These are phyloP conservation scores for Monascus purpureus DNA, from an alignment of 495 filamentous ascomycete genomes.

Conservation along the genomic window DNA sequence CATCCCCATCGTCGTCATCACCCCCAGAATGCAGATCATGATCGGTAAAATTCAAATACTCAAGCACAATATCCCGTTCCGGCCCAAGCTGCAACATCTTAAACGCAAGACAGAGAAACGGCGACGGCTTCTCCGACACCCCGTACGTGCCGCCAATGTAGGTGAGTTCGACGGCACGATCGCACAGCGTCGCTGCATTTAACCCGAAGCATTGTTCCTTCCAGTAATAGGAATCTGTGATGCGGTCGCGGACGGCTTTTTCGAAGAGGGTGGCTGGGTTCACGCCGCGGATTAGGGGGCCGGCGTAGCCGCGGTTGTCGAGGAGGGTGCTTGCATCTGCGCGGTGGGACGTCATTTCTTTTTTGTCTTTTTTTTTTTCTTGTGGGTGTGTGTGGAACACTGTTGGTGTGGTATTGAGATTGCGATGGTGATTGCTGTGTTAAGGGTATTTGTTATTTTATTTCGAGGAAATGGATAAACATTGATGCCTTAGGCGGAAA, in stretches of 20 bases:
- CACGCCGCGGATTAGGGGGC: constrained; percentile 56
- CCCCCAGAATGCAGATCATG: constrained; percentile 22
- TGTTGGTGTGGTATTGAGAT: no score
- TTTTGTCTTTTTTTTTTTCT: not conserved
- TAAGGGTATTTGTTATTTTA: no score
- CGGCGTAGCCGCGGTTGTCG: constrained; percentile 64
- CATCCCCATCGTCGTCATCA: constrained; percentile 15
- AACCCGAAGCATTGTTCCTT: constrained; percentile 96
- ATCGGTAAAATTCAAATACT: constrained; percentile 55
- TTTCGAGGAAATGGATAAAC: no score
- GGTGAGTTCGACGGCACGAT: constrained; percentile 75
- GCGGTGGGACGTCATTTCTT: constrained; percentile 37
- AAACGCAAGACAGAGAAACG: constrained; percentile 89
- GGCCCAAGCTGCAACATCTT: constrained; percentile 87
- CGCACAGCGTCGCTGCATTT: constrained; percentile 79
- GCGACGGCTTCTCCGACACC: constrained; percentile 65
- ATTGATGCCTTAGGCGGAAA: no score
- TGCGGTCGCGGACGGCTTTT: constrained; percentile 85
- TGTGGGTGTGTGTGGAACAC: no score
- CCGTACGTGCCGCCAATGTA: constrained; percentile 79
- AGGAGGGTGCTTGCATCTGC: constrained; percentile 64
- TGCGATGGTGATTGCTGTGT: no score
- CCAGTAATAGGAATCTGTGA: constrained; percentile 90
- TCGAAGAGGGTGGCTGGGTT: constrained; percentile 87
- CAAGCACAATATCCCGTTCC: constrained; percentile 58